Evolutionary conservation across 306 rosid genomes (phyloP), one percentile per base, ranked within the genome.

Genomic region (Cicer bijugum): DNA sequence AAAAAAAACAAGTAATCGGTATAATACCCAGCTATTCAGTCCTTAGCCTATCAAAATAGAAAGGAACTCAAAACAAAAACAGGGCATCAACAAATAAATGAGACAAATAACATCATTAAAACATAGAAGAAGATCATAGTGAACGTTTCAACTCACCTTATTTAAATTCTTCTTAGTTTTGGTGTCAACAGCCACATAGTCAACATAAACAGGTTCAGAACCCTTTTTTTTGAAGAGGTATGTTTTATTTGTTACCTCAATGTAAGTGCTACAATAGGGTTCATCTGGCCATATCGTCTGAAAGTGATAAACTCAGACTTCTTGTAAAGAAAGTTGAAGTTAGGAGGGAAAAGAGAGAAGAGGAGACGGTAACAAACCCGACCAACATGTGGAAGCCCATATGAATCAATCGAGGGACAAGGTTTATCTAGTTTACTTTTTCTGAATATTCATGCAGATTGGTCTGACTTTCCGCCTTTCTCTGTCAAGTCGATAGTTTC

Each of bases 371-470:
- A 59, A 62, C 90, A 79, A 82, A 94, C 99, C 99, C 91, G 97
- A 80, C 99, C 99, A 86, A 94, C 97, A 83, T 87, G 84, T 63
- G 99, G 99, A 69, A 94, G 99, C 68, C 99, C 99, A 83, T 94
- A 97, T 38, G 90, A 82, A 84, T 91, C 99, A 9, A 94, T 77
- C 2, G 64, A 57, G 50, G 85, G 61, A 81, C 51, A 80, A 71
- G 42, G 71, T 64, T 74, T 89, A 33, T 87, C 85, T 20, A 72
- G 2, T 53, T 79, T 87, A 76, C 95, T 89, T 86, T 88, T 88
- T 81, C 88, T 83, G 75, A 94, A 94, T 37, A 81, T 66, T 80
- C 44, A 77, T 60, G 74, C 63, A 67, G 66, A 9, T 53, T 69
- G 67, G 17, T 81, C 87, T 70, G 89, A 52, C 78, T 44, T 76